A percentile compares a stretch with the other conserved stretches of the same genome.
phyloP scores from a whole-genome alignment of 2,329 filamentous ascomycete genomes.

The Pyrenophora graminea region DNA sequence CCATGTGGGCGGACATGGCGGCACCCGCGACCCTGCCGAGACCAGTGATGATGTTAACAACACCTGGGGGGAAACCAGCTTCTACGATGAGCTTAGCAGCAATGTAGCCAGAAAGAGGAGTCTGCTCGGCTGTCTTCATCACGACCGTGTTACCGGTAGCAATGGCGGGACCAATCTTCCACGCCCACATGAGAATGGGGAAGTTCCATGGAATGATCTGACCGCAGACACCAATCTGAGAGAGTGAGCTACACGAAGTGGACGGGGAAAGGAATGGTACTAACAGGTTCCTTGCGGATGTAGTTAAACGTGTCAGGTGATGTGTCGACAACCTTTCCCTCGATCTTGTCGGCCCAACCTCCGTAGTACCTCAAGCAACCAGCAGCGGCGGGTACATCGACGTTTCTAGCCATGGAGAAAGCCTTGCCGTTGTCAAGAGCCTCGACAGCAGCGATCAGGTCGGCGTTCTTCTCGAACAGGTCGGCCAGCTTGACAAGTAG shows the following conservation, averaged over 20 bases:
- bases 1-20: constrained; percentile 75
- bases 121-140: constrained; percentile 78
- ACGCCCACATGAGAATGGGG: constrained; percentile 77
- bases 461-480: constrained; percentile 75
- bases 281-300: constrained; percentile 74
- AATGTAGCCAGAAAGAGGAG: constrained; percentile 70
- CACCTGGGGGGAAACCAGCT: constrained; percentile 77
- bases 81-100: constrained; percentile 70
- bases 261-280: constrained; percentile 17
- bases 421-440: constrained; percentile 88
- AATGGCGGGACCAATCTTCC: constrained; percentile 80
- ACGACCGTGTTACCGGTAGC: constrained; percentile 74
- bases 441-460: constrained; percentile 80
- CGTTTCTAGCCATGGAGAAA: constrained; percentile 71
- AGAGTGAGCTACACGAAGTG: constrained; percentile 20
- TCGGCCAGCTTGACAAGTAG: constrained; percentile 77
- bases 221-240: constrained; percentile 73
- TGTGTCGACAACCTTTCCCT: constrained; percentile 84
- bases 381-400: constrained; percentile 69
- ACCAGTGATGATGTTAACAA: constrained; percentile 77
- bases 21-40: constrained; percentile 79
- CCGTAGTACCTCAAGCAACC: constrained; percentile 82
- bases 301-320: constrained; percentile 80
- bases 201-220: constrained; percentile 93
- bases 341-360: constrained; percentile 90